Conservation (phyloP, 1,284 basidiomycete genomes). For the Tremellales sp. region DNA sequence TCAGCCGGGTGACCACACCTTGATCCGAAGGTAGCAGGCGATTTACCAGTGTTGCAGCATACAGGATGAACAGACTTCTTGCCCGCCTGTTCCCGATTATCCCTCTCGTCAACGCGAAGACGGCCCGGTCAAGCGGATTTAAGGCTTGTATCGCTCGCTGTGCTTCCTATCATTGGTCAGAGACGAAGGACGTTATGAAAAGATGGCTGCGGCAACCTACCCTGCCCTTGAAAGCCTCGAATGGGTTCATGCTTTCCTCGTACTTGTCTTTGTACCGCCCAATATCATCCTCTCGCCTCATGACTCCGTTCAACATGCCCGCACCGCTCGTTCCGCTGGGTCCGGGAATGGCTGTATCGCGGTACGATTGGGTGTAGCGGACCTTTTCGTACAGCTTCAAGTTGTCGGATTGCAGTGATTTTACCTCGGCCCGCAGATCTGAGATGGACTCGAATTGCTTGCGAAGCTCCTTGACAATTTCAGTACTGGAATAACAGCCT, state of each 20-base stretch:
- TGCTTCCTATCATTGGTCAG: constrained; percentile 67
- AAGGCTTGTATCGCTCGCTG: constrained; percentile 83
- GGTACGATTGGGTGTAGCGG: constrained; percentile 90
- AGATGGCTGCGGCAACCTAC: constrained; percentile 54
- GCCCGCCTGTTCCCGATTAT: constrained; percentile 84
- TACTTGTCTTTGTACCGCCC: constrained; percentile 86
- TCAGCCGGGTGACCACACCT: no score
- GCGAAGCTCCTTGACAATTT: constrained; percentile 66
- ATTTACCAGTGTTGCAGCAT: constrained; percentile 43
- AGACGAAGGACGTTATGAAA: background rate
- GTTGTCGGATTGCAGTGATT: constrained; percentile 83
- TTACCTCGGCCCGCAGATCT: constrained; percentile 80
- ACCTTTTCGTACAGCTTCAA: constrained; percentile 95
- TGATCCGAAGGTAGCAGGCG: background rate
- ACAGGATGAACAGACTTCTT: constrained; percentile 51
- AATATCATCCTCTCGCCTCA: constrained; percentile 62
- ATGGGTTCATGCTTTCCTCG: constrained; percentile 95
- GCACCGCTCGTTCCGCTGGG: constrained; percentile 9
- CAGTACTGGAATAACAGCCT: background rate
- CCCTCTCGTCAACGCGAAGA: constrained; percentile 76
- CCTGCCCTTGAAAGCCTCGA: constrained; percentile 90
- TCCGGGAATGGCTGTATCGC: constrained; percentile 37
- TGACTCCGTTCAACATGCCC: constrained; percentile 33
- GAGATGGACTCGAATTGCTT: constrained; percentile 91
- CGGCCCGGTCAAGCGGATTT: constrained; percentile 84